Base-by-base conservation (phyloP, 352 stramenopile species). In the Phytophthora pini region DNA sequence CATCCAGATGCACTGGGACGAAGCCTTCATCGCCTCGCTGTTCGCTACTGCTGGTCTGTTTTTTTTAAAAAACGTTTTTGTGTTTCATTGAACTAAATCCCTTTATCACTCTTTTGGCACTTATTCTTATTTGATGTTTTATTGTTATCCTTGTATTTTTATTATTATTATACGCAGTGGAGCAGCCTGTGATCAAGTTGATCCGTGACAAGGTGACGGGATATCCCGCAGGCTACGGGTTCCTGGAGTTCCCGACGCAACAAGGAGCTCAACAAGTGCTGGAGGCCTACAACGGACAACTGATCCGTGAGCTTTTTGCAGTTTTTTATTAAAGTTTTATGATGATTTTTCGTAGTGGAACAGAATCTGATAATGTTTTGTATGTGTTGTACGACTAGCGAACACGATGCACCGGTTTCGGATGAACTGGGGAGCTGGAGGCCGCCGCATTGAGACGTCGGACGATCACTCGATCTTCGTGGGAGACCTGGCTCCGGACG, bases 401-500 rank as follows among this genome's bases (percentile, higher is more conserved):
- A 94, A 94, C 57, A 97, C 90, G 32, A 62, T 87, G 65, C 84
- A 96, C 61, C 89, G 89, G 17, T 97, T 97, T 72, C 88, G 92
- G 34, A 93, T 98, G 70, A 98, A 98, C 70, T 98, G 92, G 92
- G 92, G 91, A 34, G 87, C 87, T 36, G 89, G 90, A 20, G 91
- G 90, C 1, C 87, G 88, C 24, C 87, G 90, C 20, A 93, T 96
- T 56, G 89, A 97, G 64, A 83, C 84, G 32, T 68, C 72, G 5
- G 82, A 94, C 49, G 82, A 98, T 55, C 90, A 94, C 61, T 97
- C 92, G 45, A 89, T 98, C 43, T 98, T 98, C 56, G 92, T 98
- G 15, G 92, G 92, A 8, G 92, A 98, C 66, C 68, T 98, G 39
- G 84, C 88, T n/a, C 83, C 88, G 0, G 91, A 97, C 39, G 90